phyloP scores from a whole-genome alignment of 2,329 filamentous ascomycete genomes.

The Clonostachys solani region DNA sequence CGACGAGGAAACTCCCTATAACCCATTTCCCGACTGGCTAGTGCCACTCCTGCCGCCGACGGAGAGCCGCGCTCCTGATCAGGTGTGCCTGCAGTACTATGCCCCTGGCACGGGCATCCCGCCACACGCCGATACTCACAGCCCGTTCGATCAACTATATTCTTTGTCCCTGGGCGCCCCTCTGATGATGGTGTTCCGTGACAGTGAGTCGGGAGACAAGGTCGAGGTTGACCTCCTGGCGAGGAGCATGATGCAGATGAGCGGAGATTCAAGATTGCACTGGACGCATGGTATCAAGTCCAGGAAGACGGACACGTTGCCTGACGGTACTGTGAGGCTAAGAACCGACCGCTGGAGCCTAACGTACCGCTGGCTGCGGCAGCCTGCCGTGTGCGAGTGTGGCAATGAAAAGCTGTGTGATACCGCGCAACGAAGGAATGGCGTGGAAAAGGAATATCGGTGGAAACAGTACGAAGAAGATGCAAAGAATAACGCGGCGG shows the following conservation, averaged over 20 bases:
- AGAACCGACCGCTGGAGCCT: constrained; percentile 47
- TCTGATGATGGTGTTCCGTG: constrained; percentile 38
- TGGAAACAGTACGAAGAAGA: constrained; percentile 28
- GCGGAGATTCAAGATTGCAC: constrained; percentile 42
- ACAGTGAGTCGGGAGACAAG: constrained; percentile 11
- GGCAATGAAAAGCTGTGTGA: constrained; percentile 45
- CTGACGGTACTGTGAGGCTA: constrained; percentile 36
- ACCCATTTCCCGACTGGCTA: constrained; percentile 47
- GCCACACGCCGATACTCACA: constrained; percentile 56
- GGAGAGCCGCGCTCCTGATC: constrained; percentile 42
- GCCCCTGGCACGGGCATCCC: constrained; percentile 56
- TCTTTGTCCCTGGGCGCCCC: constrained; percentile 35
- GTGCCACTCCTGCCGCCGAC: constrained; percentile 37
- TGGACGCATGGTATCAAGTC: constrained; percentile 53
- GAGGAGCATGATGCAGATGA: constrained; percentile 46
- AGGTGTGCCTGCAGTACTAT: constrained; percentile 58
- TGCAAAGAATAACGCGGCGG: background rate
- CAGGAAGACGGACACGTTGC: constrained; percentile 43
- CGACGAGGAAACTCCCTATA: constrained; percentile 42
- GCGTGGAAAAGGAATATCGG: constrained; percentile 44
- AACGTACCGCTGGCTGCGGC: constrained; percentile 48
- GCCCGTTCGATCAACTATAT: constrained; percentile 37
- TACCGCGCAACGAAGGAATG: constrained; percentile 38
- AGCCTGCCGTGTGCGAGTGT: constrained; percentile 41
- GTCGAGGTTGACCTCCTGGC: constrained; percentile 41